Evolutionary conservation across 2,329 filamentous ascomycete species (phyloP).

Genomic region (Gnomoniopsis sp.): DNA sequence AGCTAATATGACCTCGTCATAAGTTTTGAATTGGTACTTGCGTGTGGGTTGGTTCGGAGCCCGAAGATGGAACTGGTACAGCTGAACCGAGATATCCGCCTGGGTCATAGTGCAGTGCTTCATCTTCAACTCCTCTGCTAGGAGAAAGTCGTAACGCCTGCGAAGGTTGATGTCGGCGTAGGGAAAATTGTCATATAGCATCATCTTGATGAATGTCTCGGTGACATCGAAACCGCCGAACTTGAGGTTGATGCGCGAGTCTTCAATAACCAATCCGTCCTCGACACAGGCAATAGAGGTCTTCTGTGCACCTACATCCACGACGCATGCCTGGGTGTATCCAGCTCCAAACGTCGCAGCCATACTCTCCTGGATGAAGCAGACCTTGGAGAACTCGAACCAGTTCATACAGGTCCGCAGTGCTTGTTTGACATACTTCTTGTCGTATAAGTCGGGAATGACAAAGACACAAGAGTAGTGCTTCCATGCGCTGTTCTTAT

Average conservation of each 20-base stretch:
- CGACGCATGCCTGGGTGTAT: conserved; percentile 89
- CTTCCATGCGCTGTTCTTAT: conserved; percentile 73
- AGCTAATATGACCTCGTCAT: conserved; percentile 92
- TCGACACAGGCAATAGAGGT: conserved; percentile 96
- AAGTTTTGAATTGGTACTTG: conserved; percentile 95
- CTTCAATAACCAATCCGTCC: conserved; percentile 90
- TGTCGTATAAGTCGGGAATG: conserved; percentile 95
- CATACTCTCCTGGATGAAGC: conserved; percentile 94
- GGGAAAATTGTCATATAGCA: conserved; percentile 93
- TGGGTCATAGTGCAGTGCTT: conserved; percentile 92
- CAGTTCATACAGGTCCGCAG: conserved; percentile 83
- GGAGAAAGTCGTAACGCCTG: conserved; percentile 84
- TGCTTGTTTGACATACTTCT: conserved; percentile 80
- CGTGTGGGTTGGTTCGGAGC: conserved; percentile 83
- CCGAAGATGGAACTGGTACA: conserved; percentile 86
- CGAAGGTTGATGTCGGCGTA: conserved; percentile 92
- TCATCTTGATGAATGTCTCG: conserved; percentile 94
- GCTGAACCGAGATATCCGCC: conserved; percentile 81
- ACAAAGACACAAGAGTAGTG: conserved; percentile 97
- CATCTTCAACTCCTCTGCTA: conserved; percentile 93
- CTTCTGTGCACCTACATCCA: conserved; percentile 96
- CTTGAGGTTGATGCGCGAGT: conserved; percentile 92
- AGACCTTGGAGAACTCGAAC: conserved; percentile 84
- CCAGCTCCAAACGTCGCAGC: conserved; percentile 93
- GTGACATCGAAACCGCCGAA: conserved; percentile 91